Evolutionary conservation across 2,329 filamentous ascomycete species (phyloP), one percentile per base, ranked within the genome.

Genomic region (Aureobasidium lini): DNA sequence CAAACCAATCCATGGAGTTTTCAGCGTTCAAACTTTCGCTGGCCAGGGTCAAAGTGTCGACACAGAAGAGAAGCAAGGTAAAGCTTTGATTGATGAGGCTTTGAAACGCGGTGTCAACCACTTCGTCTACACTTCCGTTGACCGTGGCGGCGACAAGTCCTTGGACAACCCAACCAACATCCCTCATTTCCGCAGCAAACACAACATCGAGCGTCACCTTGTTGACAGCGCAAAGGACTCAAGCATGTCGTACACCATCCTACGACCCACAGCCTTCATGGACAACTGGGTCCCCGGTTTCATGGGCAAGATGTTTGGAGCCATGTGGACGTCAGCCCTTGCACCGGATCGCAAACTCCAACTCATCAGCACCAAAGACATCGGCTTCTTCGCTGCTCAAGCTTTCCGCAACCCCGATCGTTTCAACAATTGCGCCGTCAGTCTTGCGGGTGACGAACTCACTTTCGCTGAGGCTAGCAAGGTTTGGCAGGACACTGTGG

Each of bases 201-300:
- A 82, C 64, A 69, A 78, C 10, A 84, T 88, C 65, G 86, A 88
- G 71, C 72, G 79, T 56, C 76, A 88, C 63, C 76, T 88, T n/a
- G 72, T 80, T 18, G 72, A 77, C 16, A 70, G 72, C 32, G 63
- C 72, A 4, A 72, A 71, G 16, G 72, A 73, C 1, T 74, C 73
- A 1, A 69, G 66, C 0, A 84, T 85, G 82, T 71, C 71, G 6
- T 87, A 81, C 79, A 85, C 82, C 0, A 80, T 87, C 40, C 72
- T 87, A 2, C 78, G 84, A 3, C 84, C 84, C 0, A 79, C 81
- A 0, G 81, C 80, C 1, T 87, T 87, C 71, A 82, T 85, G 74
- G 84, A 87, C 53, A 84, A 86, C 70, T 65, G 82, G 4, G 69
- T 66, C 2, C 73, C 76, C 0, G 74, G 73, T 10, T 77, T 81